These are phyloP conservation scores for Leucosporidium yakuticum DNA, from an alignment of 768 basidiomycete genomes.

Conservation along the genomic window DNA sequence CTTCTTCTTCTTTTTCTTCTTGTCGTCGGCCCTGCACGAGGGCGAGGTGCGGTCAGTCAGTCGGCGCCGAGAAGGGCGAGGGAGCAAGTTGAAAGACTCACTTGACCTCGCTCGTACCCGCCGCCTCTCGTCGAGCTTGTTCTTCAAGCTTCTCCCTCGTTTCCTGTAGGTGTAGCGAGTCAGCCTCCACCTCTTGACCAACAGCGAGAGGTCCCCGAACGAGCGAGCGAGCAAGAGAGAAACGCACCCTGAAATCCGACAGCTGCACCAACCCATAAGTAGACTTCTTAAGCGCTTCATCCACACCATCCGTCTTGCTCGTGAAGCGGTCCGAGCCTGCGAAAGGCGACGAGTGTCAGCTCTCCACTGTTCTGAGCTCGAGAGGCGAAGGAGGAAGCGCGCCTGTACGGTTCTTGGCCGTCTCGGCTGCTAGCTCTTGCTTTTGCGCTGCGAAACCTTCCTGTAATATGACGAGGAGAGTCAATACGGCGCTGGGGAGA, in stretches of 20 bases:
- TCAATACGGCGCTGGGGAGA: neutral
- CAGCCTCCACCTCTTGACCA: too few species aligned
- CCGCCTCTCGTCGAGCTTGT: constrained; percentile 60
- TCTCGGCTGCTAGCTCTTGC: constrained; percentile 15
- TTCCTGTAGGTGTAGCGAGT: constrained; percentile 28
- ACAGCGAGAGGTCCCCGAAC: neutral
- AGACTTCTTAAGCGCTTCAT: constrained; percentile 81
- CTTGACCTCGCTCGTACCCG: constrained; percentile 75
- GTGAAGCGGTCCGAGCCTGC: constrained; percentile 81
- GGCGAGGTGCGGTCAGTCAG: constrained; percentile 13
- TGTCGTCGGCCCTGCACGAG: constrained; percentile 30
- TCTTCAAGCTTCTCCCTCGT: constrained; percentile 35
- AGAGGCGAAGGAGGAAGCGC: neutral
- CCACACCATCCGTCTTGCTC: constrained; percentile 88
- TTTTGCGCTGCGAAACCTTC: constrained; percentile 33
- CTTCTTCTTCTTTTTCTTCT: constrained; percentile 75
- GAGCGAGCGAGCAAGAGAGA: too few species aligned
- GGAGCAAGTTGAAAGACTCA: constrained; percentile 51
- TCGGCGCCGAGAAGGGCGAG: neutral
- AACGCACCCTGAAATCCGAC: constrained; percentile 76
- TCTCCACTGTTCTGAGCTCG: too few species aligned
- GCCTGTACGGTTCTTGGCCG: constrained; percentile 24
- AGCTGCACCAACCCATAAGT: constrained; percentile 87
- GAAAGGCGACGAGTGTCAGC: too few species aligned
- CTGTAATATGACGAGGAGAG: constrained; percentile 1